Base-by-base conservation (phyloP, 1,139 yeast species). In the Debaryomyces nepalensis region DNA sequence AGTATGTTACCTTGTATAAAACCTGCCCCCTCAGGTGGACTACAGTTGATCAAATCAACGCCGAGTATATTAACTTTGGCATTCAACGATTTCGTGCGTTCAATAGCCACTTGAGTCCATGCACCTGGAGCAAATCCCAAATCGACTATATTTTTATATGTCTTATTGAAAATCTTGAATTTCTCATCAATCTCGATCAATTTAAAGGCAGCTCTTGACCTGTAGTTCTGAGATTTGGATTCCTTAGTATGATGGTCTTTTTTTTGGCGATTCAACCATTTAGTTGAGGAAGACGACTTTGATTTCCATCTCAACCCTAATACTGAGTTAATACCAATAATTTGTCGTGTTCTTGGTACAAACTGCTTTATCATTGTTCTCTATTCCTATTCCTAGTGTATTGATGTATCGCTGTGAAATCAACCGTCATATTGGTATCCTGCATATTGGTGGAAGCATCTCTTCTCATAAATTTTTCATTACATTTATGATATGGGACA, bases 191-290 rank as follows among this genome's bases (percentile, higher is more conserved):
- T 72, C 58, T 85, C 89, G 15, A 82, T 60, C 32, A 93, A 69
- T 58, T 93, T 93, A 67, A 80, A 91, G 0, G 98, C 98, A 0
- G 99, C 99, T 38, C 99, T 67, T 2, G 97, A 89, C 52, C 84
- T 75, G 52, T 79, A 79, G 45, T 86, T 78, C 39, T 77, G 74
- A 8, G 68, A 66, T 55, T 79, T 82, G 4, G 97, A 90, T 49
- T 82, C 82, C 41, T 77, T 72, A 3, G 89, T 74, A 60, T 73
- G 88, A 33, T 57, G 69, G 60, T 90, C 97, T 16, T 64, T 70
- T 26, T 66, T 62, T 49, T 87, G 95, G 43, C 97, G 75, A 24
- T 77, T 71, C 2, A 89, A 63, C 97, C 98, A 90, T 49, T 83
- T 66, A 26, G 67, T 68, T 0, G 95, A 86, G 1, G 86, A 79